phyloP scores from a whole-genome alignment of 129 eudicot genomes.

The sunflower (Helianthus annuus) region HanXRQr2.0-SUNRISE NC_035444.2:34684613-34685112 shows the following conservation, averaged over 20 bases:
- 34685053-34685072: slow-evolving; percentile 21
- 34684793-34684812: slow-evolving; percentile 95
- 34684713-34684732: not conserved
- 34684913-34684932: slow-evolving; percentile 13
- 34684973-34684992: slow-evolving; percentile 20
- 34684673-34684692: not conserved
- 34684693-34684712: not conserved
- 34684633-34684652: not conserved
- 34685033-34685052: slow-evolving; percentile 27
- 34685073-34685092: slow-evolving; percentile 1
- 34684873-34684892: slow-evolving; percentile 69
- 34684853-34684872: slow-evolving; percentile 63
- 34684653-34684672: not conserved
- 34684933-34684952: slow-evolving; percentile 30
- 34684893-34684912: slow-evolving; percentile 73
- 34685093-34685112: slow-evolving; percentile 40
- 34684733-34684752: slow-evolving; percentile 92
- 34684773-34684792: slow-evolving; percentile 61
- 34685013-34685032: slow-evolving; percentile 35
- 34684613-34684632: not conserved
- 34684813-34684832: slow-evolving; percentile 83
- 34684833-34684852: slow-evolving; percentile 90
- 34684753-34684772: slow-evolving; percentile 71
- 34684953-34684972: slow-evolving; percentile 30
- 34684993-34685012: slow-evolving; percentile 14